phyloP scores from a whole-genome alignment of 2,329 filamentous ascomycete species.

The Ceratocystiopsis brevicomis region DNA sequence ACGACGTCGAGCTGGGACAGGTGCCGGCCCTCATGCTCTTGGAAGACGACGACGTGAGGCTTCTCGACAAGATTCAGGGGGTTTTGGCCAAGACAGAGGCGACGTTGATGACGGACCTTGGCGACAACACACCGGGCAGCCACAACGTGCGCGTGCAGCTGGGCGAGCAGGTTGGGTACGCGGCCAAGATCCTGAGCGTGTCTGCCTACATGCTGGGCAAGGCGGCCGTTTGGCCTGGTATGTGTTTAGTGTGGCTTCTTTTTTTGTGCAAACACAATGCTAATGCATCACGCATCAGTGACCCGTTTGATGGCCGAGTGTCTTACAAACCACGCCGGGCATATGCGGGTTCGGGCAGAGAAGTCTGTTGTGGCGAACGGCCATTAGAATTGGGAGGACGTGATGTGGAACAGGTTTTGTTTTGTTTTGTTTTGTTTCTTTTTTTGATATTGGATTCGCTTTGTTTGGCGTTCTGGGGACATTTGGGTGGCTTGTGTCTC shows the following conservation, averaged over 20 bases:
- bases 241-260: conserved; percentile 16
- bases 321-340: conserved; percentile 33
- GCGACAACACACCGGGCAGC: conserved; percentile 23
- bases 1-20: conserved; percentile 60
- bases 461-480: no score
- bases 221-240: conserved; percentile 82
- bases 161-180: conserved; percentile 53
- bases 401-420: no score
- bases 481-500: no score
- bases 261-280: background rate
- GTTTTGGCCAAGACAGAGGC: conserved; percentile 59
- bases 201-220: conserved; percentile 78
- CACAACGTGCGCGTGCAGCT: conserved; percentile 25
- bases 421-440: no score
- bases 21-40: conserved; percentile 79
- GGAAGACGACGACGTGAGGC: conserved; percentile 76
- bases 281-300: conserved; percentile 15
- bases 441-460: no score
- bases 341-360: conserved; percentile 32
- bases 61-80: conserved; percentile 65
- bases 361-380: conserved; percentile 24
- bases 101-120: conserved; percentile 47
- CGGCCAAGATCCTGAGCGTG: conserved; percentile 64
- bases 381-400: no score
- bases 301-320: conserved; percentile 36